These are phyloP conservation scores for Chytriomyces sp. DNA, from an alignment of 192 early-diverging fungal genomes.

Conservation along the genomic window DNA sequence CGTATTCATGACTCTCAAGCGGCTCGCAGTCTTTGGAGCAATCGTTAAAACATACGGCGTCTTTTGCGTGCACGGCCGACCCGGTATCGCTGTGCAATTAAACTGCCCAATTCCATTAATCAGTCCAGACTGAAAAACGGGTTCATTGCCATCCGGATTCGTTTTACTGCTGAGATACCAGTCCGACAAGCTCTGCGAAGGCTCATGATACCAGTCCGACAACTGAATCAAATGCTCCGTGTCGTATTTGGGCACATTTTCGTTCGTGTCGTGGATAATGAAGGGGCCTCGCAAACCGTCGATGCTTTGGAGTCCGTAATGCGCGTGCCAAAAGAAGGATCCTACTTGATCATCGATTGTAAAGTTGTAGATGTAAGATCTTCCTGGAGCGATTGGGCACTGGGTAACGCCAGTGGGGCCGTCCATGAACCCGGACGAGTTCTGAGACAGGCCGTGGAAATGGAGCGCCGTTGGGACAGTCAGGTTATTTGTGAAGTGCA, in stretches of 20 bases:
- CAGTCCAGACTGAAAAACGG: conserved; percentile 66
- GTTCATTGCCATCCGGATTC: conserved; percentile 66
- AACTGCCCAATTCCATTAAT: conserved; percentile 56
- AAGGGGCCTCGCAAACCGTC: conserved; percentile 78
- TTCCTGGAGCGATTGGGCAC: conserved; percentile 72
- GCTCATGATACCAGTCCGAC: conserved; percentile 73
- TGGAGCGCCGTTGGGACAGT: conserved; percentile 67
- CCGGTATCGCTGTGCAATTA: conserved; percentile 11
- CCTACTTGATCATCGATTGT: conserved; percentile 40
- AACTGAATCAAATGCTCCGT: conserved; percentile 70
- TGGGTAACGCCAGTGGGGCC: conserved; percentile 75
- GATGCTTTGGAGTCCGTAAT: conserved; percentile 62
- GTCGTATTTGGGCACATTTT: conserved; percentile 68
- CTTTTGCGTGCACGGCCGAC: background rate
- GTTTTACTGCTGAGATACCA: conserved; percentile 60
- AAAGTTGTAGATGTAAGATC: conserved; percentile 74
- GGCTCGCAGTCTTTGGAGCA: conserved; percentile 14
- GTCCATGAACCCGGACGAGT: conserved; percentile 71
- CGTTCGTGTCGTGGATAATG: conserved; percentile 67
- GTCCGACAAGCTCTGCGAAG: conserved; percentile 47
- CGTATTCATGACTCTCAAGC: conserved; percentile 53
- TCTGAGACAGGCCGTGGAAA: conserved; percentile 78
- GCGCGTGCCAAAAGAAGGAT: conserved; percentile 36
- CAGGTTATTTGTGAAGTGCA: conserved; percentile 36
- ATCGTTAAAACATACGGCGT: background rate